Conservation (phyloP, 371 early-diverging fungal species). For the Apophysomyces variabilis region DNA sequence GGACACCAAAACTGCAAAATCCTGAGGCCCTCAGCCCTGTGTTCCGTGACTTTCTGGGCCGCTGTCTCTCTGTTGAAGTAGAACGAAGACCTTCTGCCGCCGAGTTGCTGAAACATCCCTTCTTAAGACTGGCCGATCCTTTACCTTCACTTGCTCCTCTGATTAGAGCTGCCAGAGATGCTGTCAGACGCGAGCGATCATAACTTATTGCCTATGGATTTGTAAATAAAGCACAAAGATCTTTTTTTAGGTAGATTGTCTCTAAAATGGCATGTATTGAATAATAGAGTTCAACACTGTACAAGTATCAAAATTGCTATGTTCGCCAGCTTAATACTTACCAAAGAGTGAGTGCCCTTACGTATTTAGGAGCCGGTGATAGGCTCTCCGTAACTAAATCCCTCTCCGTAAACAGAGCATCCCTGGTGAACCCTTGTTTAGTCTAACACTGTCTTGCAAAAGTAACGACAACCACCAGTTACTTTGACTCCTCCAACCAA, state of each 20-base stretch:
- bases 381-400: no score
- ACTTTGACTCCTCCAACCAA: no score
- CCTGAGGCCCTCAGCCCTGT: constrained; percentile 81
- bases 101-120: constrained; percentile 88
- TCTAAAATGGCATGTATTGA: no score
- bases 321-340: no score
- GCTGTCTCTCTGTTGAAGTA: constrained; percentile 86
- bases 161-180: constrained; percentile 54
- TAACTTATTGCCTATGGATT: constrained; percentile 6
- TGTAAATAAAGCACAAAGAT: constrained; percentile 2
- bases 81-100: constrained; percentile 84
- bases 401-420: no score
- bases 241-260: background rate
- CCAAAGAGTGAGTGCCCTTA: no score
- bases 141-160: constrained; percentile 85
- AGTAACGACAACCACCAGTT: no score
- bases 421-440: no score
- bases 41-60: constrained; percentile 85
- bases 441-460: no score
- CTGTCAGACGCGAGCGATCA: constrained; percentile 14
- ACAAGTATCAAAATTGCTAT: no score
- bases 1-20: constrained; percentile 91
- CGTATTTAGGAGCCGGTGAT: no score
- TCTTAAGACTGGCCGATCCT: constrained; percentile 86
- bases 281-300: no score